Evolutionary conservation across 2,329 filamentous ascomycete species (phyloP).

Genomic region (Curvularia sp.): DNA sequence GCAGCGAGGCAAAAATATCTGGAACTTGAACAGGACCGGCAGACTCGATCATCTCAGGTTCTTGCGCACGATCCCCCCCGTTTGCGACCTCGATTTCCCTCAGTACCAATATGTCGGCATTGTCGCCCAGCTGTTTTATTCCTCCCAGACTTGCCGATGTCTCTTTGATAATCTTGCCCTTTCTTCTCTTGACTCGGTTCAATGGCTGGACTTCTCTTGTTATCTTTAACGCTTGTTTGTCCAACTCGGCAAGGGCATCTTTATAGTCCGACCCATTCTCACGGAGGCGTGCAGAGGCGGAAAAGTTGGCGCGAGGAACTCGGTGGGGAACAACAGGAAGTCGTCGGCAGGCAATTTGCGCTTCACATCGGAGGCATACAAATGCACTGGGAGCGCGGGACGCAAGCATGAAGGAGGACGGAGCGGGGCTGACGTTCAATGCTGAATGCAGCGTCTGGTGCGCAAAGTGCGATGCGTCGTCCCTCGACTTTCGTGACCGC

Average conservation of each 20-base stretch:
- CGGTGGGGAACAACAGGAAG: conserved; percentile 23
- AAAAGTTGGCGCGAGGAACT: conserved; percentile 36
- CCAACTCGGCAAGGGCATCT: conserved; percentile 4
- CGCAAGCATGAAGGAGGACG: conserved; percentile 45
- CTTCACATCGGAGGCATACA: conserved; percentile 51
- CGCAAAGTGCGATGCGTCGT: conserved; percentile 15
- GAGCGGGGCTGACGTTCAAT: conserved; percentile 5
- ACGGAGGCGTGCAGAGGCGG: conserved; percentile 33
- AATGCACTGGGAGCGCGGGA: conserved; percentile 46
- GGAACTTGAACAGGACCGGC: conserved; percentile 23
- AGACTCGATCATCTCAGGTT: conserved; percentile 13
- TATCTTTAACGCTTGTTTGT: conserved; percentile 10
- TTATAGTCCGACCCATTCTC: conserved; percentile 26
- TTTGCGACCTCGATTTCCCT: conserved; percentile 31
- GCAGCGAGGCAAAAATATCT: conserved; percentile 38
- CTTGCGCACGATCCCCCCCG: conserved; percentile 1
- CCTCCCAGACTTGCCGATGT: conserved; percentile 39
- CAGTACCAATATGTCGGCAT: conserved; percentile 47
- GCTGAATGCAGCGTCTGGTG: conserved; percentile 10
- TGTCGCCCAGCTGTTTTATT: conserved; percentile 42
- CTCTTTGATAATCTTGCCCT: conserved; percentile 37
- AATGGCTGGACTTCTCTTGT: conserved; percentile 24
- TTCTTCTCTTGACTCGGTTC: conserved; percentile 30
- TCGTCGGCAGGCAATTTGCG: conserved; percentile 35
- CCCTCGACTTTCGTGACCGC: conserved; percentile 41